Evolutionary conservation across 2,329 filamentous ascomycete genomes (phyloP).

Genomic region (Aureobasidium sp.): DNA sequence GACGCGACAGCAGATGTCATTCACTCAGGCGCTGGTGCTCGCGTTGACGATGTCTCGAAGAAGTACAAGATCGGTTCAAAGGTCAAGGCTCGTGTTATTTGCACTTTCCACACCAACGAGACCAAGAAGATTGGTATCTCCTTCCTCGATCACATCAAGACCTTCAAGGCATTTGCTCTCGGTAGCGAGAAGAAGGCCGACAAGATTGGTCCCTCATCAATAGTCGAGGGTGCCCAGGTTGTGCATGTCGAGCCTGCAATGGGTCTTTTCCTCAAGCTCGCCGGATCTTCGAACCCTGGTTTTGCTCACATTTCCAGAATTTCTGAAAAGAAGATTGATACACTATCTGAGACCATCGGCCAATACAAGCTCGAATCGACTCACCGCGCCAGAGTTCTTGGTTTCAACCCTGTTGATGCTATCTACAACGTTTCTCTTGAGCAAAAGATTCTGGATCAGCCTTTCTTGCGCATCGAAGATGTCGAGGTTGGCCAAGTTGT

Average conservation of each 20-base stretch:
- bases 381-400: constrained; percentile 75
- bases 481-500: constrained; percentile 74
- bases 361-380: constrained; percentile 69
- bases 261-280: constrained; percentile 73
- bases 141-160: constrained; percentile 67
- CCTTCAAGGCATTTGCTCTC: constrained; percentile 50
- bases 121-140: constrained; percentile 82
- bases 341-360: constrained; percentile 67
- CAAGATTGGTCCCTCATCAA: constrained; percentile 61
- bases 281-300: constrained; percentile 60
- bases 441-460: constrained; percentile 72
- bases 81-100: constrained; percentile 79
- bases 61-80: constrained; percentile 80
- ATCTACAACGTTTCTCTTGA: constrained; percentile 81
- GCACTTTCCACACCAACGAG: constrained; percentile 73
- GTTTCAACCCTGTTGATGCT: constrained; percentile 82
- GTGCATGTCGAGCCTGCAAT: constrained; percentile 71
- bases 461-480: constrained; percentile 88
- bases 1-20: constrained; percentile 86
- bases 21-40: constrained; percentile 68
- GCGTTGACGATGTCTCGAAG: constrained; percentile 62
- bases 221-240: constrained; percentile 71
- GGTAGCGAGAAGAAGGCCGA: constrained; percentile 28
- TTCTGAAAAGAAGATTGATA: constrained; percentile 83
- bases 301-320: constrained; percentile 94